Percentiles rank a stretch among this genome's conserved stretches.
Evolutionary conservation across 2,329 filamentous ascomycete species (phyloP).

Genomic region (Verticillium nubilum): DNA sequence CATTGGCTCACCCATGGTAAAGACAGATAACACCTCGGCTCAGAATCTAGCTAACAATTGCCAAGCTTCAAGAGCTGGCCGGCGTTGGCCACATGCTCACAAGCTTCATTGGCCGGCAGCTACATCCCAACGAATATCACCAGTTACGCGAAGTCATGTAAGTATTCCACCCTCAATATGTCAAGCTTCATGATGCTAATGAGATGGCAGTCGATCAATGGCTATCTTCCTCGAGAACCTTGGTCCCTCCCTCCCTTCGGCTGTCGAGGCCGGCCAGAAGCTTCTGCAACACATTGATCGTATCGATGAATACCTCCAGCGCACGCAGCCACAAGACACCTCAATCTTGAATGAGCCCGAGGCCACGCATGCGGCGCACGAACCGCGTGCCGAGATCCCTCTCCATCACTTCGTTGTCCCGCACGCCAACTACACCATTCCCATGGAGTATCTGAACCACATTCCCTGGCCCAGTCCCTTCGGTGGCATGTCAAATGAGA

Average conservation of each 20-base stretch:
- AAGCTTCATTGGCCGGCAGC: conserved; percentile 12
- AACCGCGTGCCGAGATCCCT: neutral
- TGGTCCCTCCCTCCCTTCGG: conserved; percentile 8
- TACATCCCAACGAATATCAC: conserved; percentile 7
- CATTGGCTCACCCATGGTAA: conserved; percentile 12
- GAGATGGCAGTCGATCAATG: conserved; percentile 4
- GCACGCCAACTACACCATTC: conserved; percentile 1
- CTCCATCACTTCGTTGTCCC: conserved; percentile 1
- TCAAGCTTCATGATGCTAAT: neutral
- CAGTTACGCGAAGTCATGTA: conserved; percentile 11
- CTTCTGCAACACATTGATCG: conserved; percentile 10
- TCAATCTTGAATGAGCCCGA: conserved; percentile 4
- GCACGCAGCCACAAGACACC: neutral
- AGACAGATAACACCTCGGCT: neutral
- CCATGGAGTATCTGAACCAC: conserved; percentile 1
- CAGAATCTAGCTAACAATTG: neutral
- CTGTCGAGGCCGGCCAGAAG: conserved; percentile 8
- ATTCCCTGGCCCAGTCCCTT: conserved; percentile 1
- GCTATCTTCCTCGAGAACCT: conserved; percentile 11
- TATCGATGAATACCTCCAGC: conserved; percentile 8
- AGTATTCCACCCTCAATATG: neutral
- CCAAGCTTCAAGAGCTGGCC: conserved; percentile 11
- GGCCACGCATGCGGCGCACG: neutral
- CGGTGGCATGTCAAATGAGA: neutral
- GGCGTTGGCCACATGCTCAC: conserved; percentile 12